phyloP scores from a whole-genome alignment of 148 eudicot species.

The Cornus kousa region DNA sequence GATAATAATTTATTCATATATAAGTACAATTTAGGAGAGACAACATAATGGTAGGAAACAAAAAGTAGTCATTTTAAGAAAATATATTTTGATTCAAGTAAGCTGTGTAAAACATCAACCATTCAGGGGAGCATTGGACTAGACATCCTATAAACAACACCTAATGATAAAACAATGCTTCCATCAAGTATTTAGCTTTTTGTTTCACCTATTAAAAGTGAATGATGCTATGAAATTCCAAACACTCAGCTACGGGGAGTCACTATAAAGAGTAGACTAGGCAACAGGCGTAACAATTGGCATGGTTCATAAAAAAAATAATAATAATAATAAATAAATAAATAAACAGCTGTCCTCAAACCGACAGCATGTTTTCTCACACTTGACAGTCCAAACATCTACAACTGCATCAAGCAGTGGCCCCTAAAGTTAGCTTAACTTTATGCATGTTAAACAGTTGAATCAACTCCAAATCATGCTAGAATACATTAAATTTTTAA shows the following conservation, averaged over 20 bases:
- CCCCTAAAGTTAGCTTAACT: not conserved
- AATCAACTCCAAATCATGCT: not conserved
- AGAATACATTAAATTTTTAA: not conserved
- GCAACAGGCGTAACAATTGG: not conserved
- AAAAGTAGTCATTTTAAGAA: not conserved
- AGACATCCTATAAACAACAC: not conserved
- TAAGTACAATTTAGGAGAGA: not conserved
- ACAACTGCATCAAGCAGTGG: too few relatives aligned
- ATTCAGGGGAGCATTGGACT: not conserved
- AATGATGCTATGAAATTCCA: not conserved
- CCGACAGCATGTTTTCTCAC: too few relatives aligned
- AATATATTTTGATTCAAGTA: not conserved
- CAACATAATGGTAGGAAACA: not conserved
- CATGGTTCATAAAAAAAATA: too few relatives aligned
- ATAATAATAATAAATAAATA: too few relatives aligned
- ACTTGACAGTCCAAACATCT: too few relatives aligned
- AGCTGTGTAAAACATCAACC: not conserved
- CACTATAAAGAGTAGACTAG: not conserved
- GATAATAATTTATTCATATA: conserved; percentile 1
- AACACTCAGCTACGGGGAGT: too few relatives aligned
- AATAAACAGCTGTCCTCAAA: too few relatives aligned
- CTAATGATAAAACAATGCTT: not conserved
- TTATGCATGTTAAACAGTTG: not conserved
- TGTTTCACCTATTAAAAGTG: not conserved
- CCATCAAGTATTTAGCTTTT: not conserved